Conservation (phyloP, 2,329 filamentous ascomycete genomes). For the Neoscytalidium dimidiatum region DNA sequence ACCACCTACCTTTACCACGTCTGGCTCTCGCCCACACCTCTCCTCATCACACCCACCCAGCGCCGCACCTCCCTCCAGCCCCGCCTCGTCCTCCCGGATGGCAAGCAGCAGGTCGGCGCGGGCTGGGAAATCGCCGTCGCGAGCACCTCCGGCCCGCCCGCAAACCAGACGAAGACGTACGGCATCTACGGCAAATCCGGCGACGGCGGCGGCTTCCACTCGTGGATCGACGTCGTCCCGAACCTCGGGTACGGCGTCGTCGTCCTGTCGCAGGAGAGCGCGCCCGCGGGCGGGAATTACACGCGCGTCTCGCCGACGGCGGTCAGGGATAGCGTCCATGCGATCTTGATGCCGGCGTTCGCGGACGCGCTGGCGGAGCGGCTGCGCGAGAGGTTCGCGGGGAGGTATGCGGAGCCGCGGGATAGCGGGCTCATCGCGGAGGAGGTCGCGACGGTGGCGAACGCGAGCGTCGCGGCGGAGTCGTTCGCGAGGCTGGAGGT, state of each 20-base stretch:
- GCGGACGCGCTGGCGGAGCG: slow-evolving; percentile 25
- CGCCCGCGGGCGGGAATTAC: slow-evolving; percentile 20
- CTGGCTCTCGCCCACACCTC: slow-evolving; percentile 28
- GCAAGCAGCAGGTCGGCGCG: slow-evolving; percentile 30
- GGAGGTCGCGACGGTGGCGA: slow-evolving; percentile 16
- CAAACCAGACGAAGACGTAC: slow-evolving; percentile 22
- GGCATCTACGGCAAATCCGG: slow-evolving; percentile 34
- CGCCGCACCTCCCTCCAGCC: slow-evolving; percentile 31
- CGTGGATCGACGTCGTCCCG: slow-evolving; percentile 34
- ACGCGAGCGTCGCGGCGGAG: neutral
- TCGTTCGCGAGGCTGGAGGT: slow-evolving; percentile 27
- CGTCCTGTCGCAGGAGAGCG: slow-evolving; percentile 21
- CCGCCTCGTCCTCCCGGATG: slow-evolving; percentile 27
- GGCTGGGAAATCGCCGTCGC: slow-evolving; percentile 32
- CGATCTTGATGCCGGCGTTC: slow-evolving; percentile 31
- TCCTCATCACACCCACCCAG: slow-evolving; percentile 29
- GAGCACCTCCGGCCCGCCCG: slow-evolving; percentile 20
- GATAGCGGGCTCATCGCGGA: slow-evolving; percentile 27
- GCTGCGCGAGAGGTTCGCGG: slow-evolving; percentile 26
- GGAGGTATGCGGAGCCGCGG: slow-evolving; percentile 26
- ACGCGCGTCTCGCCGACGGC: slow-evolving; percentile 24
- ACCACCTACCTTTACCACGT: slow-evolving; percentile 28
- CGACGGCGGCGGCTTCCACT: slow-evolving; percentile 34
- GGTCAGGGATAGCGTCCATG: slow-evolving; percentile 26
- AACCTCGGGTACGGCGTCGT: slow-evolving; percentile 34